A percentile compares a stretch with the other conserved stretches of the same genome.
phyloP scores from a whole-genome alignment of 2,329 filamentous ascomycete genomes.

The Fusarium torreyae region DNA sequence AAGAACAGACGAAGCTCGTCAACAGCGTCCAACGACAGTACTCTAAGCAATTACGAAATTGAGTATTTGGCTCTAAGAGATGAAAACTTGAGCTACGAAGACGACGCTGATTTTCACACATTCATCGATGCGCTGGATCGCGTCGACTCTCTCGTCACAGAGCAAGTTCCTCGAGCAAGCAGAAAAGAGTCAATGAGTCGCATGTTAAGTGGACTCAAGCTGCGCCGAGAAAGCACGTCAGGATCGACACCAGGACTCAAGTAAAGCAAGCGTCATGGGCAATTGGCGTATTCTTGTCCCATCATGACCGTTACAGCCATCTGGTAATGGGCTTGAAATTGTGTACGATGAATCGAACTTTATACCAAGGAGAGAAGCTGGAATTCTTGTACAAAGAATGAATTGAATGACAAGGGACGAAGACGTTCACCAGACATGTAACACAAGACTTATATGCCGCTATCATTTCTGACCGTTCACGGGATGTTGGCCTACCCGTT shows the following conservation, averaged over 20 bases:
- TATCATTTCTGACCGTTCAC: slow-evolving; percentile 8
- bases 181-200: slow-evolving; percentile 42
- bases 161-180: slow-evolving; percentile 26
- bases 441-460: slow-evolving; percentile 22
- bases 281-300: slow-evolving; percentile 11
- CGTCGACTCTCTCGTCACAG: slow-evolving; percentile 44
- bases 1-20: slow-evolving; percentile 38
- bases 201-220: slow-evolving; percentile 39
- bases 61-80: slow-evolving; percentile 48
- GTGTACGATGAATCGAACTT: slow-evolving; percentile 7
- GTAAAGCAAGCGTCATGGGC: slow-evolving; percentile 11
- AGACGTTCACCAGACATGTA: slow-evolving; percentile 1
- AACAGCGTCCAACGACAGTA: slow-evolving; percentile 41
- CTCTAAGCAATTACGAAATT: slow-evolving; percentile 40
- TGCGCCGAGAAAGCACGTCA: slow-evolving; percentile 35
- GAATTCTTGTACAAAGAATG: slow-evolving; percentile 19
- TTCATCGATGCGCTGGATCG: slow-evolving; percentile 48
- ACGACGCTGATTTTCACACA: slow-evolving; percentile 47
- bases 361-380: slow-evolving; percentile 16
- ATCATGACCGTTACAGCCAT: slow-evolving; percentile 10
- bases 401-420: slow-evolving; percentile 14
- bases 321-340: slow-evolving; percentile 4
- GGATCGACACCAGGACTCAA: slow-evolving; percentile 18
- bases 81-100: slow-evolving; percentile 45
- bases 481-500: slow-evolving; percentile 16